Conservation (phyloP, 139 green algal genomes). For the Asterochloris erici region DNA sequence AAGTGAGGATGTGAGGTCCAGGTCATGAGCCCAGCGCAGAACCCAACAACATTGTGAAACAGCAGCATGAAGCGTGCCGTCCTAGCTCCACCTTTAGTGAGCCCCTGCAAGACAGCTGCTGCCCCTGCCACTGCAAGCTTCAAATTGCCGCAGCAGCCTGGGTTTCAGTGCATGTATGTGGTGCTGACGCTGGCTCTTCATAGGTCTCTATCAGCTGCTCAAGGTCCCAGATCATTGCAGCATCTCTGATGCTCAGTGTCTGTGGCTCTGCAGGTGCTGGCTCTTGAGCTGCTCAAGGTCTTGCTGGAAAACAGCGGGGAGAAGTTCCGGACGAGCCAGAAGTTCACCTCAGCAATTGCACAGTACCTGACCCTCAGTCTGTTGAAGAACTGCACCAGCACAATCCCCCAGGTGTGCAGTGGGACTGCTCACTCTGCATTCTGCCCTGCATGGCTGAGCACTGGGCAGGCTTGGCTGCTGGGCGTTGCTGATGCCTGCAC, state of each 20-base stretch:
- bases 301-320: conserved; percentile 92
- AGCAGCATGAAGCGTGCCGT: too few relatives aligned
- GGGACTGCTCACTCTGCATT: too few relatives aligned
- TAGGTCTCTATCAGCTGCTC: not conserved
- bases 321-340: conserved; percentile 74
- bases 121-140: too few relatives aligned
- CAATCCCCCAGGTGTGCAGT: conserved; percentile 28
- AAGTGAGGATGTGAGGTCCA: too few relatives aligned
- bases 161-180: not conserved
- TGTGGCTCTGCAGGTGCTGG: conserved; percentile 65
- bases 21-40: too few relatives aligned
- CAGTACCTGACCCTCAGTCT: conserved; percentile 95
- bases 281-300: conserved; percentile 95
- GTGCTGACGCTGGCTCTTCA: not conserved
- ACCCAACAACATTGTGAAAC: too few relatives aligned
- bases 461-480: not conserved
- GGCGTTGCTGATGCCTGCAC: conserved; percentile 26
- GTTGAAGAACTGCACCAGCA: conserved; percentile 87
- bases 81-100: too few relatives aligned
- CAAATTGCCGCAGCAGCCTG: too few relatives aligned
- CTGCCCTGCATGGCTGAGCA: not conserved
- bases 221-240: not conserved
- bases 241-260: not conserved
- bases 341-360: conserved; percentile 82
- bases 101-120: too few relatives aligned